phyloP scores from a whole-genome alignment of 495 filamentous ascomycete genomes.

The Penicillium bialowiezense region DNA sequence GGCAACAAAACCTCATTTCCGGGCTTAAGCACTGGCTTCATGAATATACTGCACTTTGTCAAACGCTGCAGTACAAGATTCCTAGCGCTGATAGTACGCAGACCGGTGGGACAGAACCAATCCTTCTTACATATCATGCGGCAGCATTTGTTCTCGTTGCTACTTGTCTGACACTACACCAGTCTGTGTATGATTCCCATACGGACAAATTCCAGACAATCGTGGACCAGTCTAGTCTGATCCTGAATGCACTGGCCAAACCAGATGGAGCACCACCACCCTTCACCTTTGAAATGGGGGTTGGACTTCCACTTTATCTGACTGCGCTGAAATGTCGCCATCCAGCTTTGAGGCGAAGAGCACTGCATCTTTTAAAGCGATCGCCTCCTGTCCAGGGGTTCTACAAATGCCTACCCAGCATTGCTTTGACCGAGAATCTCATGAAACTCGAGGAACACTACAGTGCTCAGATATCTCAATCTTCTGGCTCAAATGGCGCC shows the following conservation, averaged over 20 bases:
- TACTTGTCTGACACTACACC: conserved; percentile 11
- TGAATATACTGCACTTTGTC: conserved; percentile 5
- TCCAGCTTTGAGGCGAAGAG: conserved; percentile 23
- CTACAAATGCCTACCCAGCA: conserved; percentile 17
- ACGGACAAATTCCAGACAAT: conserved; percentile 28
- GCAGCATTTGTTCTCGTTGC: conserved; percentile 12
- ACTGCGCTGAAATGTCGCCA: conserved; percentile 34
- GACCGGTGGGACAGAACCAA: conserved; percentile 9
- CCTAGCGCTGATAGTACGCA: not conserved
- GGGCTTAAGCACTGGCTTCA: conserved; percentile 9
- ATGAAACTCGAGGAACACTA: conserved; percentile 31
- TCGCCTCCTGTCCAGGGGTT: conserved; percentile 32
- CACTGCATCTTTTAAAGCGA: conserved; percentile 23
- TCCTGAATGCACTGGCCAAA: conserved; percentile 11
- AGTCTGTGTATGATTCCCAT: conserved; percentile 22
- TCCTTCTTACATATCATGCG: conserved; percentile 11
- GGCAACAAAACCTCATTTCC: conserved; percentile 7
- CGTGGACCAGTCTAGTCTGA: conserved; percentile 23
- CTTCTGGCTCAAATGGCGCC: not conserved
- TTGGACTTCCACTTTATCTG: conserved; percentile 35
- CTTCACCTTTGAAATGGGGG: conserved; percentile 36
- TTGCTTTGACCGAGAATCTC: conserved; percentile 15
- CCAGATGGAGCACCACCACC: conserved; percentile 26
- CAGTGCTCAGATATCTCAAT: conserved; percentile 5
- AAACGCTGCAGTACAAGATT: not conserved